Percentiles rank a stretch among this genome's conserved stretches.
Evolutionary conservation across 179 eudicot species (phyloP).

Genomic region (Beta macrorhiza): DNA sequence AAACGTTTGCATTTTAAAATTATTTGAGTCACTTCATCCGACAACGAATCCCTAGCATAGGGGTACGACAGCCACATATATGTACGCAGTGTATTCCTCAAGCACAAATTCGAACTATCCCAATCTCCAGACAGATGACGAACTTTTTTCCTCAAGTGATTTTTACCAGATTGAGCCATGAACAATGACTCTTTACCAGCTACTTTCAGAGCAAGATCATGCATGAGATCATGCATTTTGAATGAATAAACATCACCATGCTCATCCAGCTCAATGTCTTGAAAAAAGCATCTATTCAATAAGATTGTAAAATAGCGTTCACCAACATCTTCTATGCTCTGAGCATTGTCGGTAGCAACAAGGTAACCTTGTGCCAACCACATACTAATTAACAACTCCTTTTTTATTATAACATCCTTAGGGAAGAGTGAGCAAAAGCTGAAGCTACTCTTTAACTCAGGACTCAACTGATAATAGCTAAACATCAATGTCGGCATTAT

Average conservation of each 20-base stretch:
- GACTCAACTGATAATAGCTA: background rate
- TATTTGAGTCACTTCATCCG: background rate
- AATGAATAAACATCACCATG: constrained; percentile 2
- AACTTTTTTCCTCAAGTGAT: background rate
- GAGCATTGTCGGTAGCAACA: background rate
- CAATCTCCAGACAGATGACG: background rate
- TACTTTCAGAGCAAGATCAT: constrained; percentile 6
- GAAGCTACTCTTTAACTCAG: background rate
- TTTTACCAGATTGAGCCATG: background rate
- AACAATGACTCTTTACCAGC: constrained; percentile 3
- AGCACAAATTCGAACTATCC: background rate
- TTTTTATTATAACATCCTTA: background rate
- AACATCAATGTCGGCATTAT: constrained; percentile 4
- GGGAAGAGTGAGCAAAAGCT: constrained; percentile 3
- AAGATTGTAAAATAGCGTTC: constrained; percentile 13
- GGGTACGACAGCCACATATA: background rate
- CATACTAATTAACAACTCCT: background rate
- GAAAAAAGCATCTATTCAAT: constrained; percentile 6
- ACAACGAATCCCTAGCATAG: background rate
- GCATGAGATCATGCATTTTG: constrained; percentile 16
- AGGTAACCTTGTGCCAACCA: constrained; percentile 28
- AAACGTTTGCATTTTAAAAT: background rate
- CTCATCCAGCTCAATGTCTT: background rate
- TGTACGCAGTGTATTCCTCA: background rate
- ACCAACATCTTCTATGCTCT: constrained; percentile 12